phyloP scores from a whole-genome alignment of 1,284 basidiomycete species.

The Moniliella sp. region DNA sequence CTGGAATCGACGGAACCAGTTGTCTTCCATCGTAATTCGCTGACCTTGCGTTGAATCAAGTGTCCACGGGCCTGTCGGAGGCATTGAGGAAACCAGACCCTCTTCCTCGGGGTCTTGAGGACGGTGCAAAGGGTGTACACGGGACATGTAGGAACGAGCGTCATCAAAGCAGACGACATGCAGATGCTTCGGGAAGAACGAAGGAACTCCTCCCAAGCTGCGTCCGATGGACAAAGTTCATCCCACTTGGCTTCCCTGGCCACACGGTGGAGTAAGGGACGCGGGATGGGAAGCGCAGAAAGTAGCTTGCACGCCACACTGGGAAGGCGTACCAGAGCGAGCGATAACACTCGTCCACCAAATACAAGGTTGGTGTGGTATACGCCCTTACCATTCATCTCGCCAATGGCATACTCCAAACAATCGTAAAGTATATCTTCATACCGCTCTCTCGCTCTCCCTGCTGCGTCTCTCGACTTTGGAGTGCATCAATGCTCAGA shows the following conservation, averaged over 20 bases:
- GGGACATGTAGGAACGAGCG: constrained; percentile 18
- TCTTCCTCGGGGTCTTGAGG: constrained; percentile 15
- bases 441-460: too few relatives aligned
- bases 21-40: constrained; percentile 28
- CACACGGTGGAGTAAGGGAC: constrained; percentile 21
- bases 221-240: too few relatives aligned
- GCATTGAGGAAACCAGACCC: too few relatives aligned
- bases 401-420: constrained; percentile 22
- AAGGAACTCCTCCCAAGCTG: constrained; percentile 11
- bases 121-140: constrained; percentile 3
- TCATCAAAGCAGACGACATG: constrained; percentile 22
- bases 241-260: constrained; percentile 21
- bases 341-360: constrained; percentile 19
- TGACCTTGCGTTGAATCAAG: constrained; percentile 21
- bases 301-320: constrained; percentile 26
- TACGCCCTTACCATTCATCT: constrained; percentile 29
- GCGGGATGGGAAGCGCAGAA: constrained; percentile 21
- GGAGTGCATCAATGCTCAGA: too few relatives aligned
- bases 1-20: constrained; percentile 28
- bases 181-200: constrained; percentile 13
- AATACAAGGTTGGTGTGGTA: constrained; percentile 29
- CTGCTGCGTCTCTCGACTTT: too few relatives aligned
- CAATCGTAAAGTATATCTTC: too few relatives aligned
- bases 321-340: constrained; percentile 21
- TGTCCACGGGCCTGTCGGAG: too few relatives aligned